Conservation (phyloP, 495 filamentous ascomycete species). For the Penicillium coprophilum region DNA sequence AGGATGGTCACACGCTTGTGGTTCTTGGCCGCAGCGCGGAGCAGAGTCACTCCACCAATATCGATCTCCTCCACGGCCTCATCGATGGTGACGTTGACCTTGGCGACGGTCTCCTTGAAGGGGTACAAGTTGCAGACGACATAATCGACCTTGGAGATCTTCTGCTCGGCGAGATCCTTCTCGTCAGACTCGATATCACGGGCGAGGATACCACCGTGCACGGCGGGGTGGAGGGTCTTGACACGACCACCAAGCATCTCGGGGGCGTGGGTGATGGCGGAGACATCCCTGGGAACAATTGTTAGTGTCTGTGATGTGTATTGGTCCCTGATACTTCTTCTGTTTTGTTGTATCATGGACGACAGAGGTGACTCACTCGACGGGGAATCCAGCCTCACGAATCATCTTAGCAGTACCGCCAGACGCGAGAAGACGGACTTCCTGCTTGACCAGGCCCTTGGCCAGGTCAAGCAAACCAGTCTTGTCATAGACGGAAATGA, state of each 20-base stretch:
- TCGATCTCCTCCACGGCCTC: slow-evolving; percentile 99
- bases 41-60: slow-evolving; percentile 94
- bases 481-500: slow-evolving; percentile 98
- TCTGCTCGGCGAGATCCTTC: slow-evolving; percentile 94
- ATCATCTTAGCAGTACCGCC: slow-evolving; percentile 95
- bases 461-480: slow-evolving; percentile 93
- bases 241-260: slow-evolving; percentile 96
- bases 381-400: slow-evolving; percentile 87
- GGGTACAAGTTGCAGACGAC: slow-evolving; percentile 98
- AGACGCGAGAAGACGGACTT: slow-evolving; percentile 89
- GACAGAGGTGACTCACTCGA: slow-evolving; percentile 64
- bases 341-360: neutral
- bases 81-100: slow-evolving; percentile 91
- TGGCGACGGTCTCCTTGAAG: slow-evolving; percentile 95
- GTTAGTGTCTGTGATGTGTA: slow-evolving; percentile 14
- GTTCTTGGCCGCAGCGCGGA: slow-evolving; percentile 97
- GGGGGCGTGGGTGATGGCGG: slow-evolving; percentile 95
- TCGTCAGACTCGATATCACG: slow-evolving; percentile 89
- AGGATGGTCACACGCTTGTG: slow-evolving; percentile 92
- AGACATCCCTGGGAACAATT: slow-evolving; percentile 71
- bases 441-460: slow-evolving; percentile 86
- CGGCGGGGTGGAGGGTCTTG: slow-evolving; percentile 94
- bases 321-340: neutral
- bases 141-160: slow-evolving; percentile 96
- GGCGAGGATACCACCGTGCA: slow-evolving; percentile 92